A percentile compares a stretch with the other conserved stretches of the same genome.
These are phyloP conservation scores for Neoscytalidium dimidiatum DNA, from an alignment of 2,329 filamentous ascomycete species.

Conservation along the genomic window DNA sequence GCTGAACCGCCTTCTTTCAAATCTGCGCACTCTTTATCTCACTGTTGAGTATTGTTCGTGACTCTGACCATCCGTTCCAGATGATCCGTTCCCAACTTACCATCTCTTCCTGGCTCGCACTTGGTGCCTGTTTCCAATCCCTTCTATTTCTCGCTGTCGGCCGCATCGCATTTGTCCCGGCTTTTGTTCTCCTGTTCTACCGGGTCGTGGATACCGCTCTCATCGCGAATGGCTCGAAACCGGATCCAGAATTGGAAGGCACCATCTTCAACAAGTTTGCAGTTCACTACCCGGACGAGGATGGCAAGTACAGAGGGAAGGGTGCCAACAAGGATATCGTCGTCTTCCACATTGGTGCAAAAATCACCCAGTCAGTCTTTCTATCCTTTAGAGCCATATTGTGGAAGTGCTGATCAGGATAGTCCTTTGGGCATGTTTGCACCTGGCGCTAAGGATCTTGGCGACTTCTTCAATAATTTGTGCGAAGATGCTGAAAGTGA, in stretches of 20 bases:
- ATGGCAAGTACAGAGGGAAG: conserved; percentile 33
- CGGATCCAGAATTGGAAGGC: conserved; percentile 42
- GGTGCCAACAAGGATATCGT: conserved; percentile 35
- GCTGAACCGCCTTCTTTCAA: neutral
- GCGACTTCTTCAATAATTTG: conserved; percentile 44
- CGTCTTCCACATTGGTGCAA: conserved; percentile 43
- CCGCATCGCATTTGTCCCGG: conserved; percentile 38
- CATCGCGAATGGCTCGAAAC: conserved; percentile 34
- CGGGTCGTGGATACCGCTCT: conserved; percentile 36
- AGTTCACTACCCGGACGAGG: conserved; percentile 40
- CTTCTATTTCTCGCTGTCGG: conserved; percentile 37
- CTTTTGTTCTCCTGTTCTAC: conserved; percentile 35
- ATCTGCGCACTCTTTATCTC: neutral
- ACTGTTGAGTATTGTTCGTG: neutral
- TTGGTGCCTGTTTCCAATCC: conserved; percentile 44
- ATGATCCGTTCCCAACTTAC: conserved; percentile 26
- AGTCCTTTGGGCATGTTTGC: conserved; percentile 52
- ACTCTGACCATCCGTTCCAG: neutral
- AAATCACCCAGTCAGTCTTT: conserved; percentile 32
- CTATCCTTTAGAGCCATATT: neutral
- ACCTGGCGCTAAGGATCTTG: conserved; percentile 47
- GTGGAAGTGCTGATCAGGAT: neutral
- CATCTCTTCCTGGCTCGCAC: conserved; percentile 43
- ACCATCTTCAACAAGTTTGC: conserved; percentile 38
- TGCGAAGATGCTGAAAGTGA: conserved; percentile 29